These are phyloP conservation scores for Smithsoniella earleae DNA, from an alignment of 163 green algal species.

Conservation along the genomic window DNA sequence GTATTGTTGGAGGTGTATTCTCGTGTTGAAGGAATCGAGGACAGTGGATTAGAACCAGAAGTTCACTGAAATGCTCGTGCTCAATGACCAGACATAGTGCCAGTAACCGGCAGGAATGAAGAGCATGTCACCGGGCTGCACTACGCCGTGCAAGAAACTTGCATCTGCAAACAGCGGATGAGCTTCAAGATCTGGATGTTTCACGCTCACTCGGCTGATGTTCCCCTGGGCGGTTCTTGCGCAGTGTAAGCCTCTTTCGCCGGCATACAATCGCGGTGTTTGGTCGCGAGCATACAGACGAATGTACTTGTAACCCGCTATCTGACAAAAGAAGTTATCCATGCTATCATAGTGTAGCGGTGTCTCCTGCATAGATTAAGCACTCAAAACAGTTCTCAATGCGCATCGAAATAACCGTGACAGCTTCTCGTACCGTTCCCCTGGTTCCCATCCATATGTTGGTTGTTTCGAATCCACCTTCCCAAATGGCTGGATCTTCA, in stretches of 20 bases:
- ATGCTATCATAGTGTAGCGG: constrained; percentile 39
- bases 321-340: constrained; percentile 39
- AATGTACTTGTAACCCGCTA: constrained; percentile 34
- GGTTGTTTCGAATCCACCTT: background rate
- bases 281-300: constrained; percentile 30
- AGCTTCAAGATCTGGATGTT: constrained; percentile 8
- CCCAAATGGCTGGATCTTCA: background rate
- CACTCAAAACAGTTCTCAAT: background rate
- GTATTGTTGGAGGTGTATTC: background rate
- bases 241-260: background rate
- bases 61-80: constrained; percentile 35
- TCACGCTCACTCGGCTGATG: constrained; percentile 32
- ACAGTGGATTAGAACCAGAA: constrained; percentile 32
- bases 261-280: constrained; percentile 33
- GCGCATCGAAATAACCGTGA: no score
- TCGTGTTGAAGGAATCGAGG: background rate
- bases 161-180: constrained; percentile 18
- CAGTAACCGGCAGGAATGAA: constrained; percentile 32
- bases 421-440: constrained; percentile 28
- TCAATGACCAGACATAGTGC: constrained; percentile 35
- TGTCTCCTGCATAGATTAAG: constrained; percentile 29
- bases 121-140: constrained; percentile 33
- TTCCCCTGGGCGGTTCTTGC: constrained; percentile 34
- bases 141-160: constrained; percentile 15
- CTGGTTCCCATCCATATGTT: constrained; percentile 39